These are phyloP conservation scores for Suillus placidus DNA, from an alignment of 768 basidiomycete species.

Conservation along the genomic window DNA sequence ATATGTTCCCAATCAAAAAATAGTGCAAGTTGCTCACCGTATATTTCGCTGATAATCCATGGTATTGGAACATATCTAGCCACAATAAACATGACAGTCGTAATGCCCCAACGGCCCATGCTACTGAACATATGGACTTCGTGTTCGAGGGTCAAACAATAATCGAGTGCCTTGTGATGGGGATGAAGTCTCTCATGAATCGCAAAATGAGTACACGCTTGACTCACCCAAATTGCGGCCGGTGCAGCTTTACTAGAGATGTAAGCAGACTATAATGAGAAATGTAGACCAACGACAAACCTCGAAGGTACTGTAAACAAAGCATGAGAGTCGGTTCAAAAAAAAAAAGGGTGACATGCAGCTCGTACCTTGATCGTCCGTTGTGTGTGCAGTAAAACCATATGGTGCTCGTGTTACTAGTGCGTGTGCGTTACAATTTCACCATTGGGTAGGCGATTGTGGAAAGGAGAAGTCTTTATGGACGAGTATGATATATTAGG, in stretches of 20 bases:
- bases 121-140: constrained; percentile 13
- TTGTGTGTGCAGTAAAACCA: constrained; percentile 11
- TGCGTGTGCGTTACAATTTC: too few relatives aligned
- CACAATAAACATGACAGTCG: constrained; percentile 13
- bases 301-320: constrained; percentile 11
- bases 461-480: too few relatives aligned
- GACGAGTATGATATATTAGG: too few relatives aligned
- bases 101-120: constrained; percentile 8
- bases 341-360: neutral
- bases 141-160: constrained; percentile 13
- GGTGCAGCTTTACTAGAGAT: constrained; percentile 9
- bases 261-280: too few relatives aligned
- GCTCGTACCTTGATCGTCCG: constrained; percentile 9
- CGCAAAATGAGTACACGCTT: neutral
- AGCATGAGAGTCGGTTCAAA: neutral
- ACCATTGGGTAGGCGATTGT: too few relatives aligned
- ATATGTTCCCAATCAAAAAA: too few relatives aligned
- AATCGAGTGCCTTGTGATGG: constrained; percentile 10
- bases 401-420: too few relatives aligned
- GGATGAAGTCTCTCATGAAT: neutral
- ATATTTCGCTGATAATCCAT: constrained; percentile 10
- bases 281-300: neutral
- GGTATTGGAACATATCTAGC: constrained; percentile 16
- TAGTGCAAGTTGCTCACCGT: constrained; percentile 7
- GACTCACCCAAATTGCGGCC: constrained; percentile 11